Evolutionary conservation across 805 yeast genomes (phyloP).

Genomic region (Yueomyces sinensis): DNA sequence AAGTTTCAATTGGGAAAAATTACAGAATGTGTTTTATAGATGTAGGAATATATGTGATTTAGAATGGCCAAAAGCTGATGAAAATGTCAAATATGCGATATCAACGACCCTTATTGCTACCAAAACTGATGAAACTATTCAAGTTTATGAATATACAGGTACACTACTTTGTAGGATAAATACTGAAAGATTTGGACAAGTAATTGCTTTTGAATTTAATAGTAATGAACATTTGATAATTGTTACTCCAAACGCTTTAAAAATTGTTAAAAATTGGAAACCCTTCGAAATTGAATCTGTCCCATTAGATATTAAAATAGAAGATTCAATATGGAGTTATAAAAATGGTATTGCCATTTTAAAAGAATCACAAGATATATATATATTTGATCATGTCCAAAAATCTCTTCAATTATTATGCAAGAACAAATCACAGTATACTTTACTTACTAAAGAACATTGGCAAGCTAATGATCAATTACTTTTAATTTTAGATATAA

Average conservation of each 20-base stretch:
- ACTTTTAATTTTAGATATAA: slow-evolving; percentile 14
- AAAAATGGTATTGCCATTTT: slow-evolving; percentile 11
- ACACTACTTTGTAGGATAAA: slow-evolving; percentile 4
- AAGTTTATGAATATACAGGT: slow-evolving; percentile 29
- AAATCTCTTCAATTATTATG: slow-evolving; percentile 5
- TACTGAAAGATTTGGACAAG: slow-evolving; percentile 5
- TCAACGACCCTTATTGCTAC: slow-evolving; percentile 31
- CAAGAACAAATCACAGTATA: slow-evolving; percentile 10
- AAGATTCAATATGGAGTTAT: slow-evolving; percentile 22
- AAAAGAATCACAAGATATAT: slow-evolving; percentile 13
- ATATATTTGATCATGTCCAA: slow-evolving; percentile 1
- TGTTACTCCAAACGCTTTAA: slow-evolving; percentile 7
- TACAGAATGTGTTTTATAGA: slow-evolving; percentile 58
- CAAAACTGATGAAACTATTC: slow-evolving; percentile 17
- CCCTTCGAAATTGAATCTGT: slow-evolving; percentile 10
- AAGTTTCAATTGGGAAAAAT: slow-evolving; percentile 61
- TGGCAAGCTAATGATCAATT: slow-evolving; percentile 15
- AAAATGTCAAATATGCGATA: slow-evolving; percentile 22
- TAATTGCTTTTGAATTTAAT: slow-evolving; percentile 13
- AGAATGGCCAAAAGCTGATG: slow-evolving; percentile 11
- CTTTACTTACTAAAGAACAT: slow-evolving; percentile 17
- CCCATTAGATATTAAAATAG: slow-evolving; percentile 3
- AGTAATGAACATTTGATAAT: slow-evolving; percentile 10
- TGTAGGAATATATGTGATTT: slow-evolving; percentile 25
- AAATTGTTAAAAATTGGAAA: slow-evolving; percentile 8